Evolutionary conservation across 306 rosid genomes (phyloP).

Genomic region (Parietaria judaica): DNA sequence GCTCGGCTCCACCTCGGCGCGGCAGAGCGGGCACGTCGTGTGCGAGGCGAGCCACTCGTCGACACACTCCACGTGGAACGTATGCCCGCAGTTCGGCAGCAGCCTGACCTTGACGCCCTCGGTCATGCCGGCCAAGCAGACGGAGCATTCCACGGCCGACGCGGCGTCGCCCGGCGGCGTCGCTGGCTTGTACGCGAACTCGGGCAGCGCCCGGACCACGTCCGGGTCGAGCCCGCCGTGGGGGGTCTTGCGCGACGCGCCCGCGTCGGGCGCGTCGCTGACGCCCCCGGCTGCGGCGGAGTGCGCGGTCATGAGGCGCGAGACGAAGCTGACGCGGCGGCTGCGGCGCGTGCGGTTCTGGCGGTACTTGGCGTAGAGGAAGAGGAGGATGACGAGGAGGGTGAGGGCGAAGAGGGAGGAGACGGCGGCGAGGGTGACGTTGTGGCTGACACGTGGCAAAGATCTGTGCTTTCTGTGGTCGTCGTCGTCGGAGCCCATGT

Average conservation of each 20-base stretch:
- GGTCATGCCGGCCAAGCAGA: neutral
- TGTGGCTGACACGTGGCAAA: neutral
- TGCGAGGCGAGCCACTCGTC: slow-evolving; percentile 8
- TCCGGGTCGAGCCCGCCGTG: neutral
- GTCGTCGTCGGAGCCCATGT: slow-evolving; percentile 4
- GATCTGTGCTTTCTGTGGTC: neutral
- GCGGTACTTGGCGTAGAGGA: slow-evolving; percentile 8
- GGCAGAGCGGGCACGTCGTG: slow-evolving; percentile 11
- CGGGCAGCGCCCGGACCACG: neutral
- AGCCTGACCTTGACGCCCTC: slow-evolving; percentile 4
- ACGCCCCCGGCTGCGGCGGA: neutral
- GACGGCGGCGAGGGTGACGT: slow-evolving; percentile 1
- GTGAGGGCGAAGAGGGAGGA: slow-evolving; percentile 10
- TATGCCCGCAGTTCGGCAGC: slow-evolving; percentile 8
- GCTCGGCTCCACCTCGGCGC: slow-evolving; percentile 6
- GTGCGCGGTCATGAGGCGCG: neutral
- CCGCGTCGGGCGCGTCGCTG: no score
- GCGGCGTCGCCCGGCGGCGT: neutral
- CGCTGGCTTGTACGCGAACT: neutral
- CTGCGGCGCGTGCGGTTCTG: slow-evolving; percentile 3
- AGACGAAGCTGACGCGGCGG: neutral
- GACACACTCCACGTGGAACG: slow-evolving; percentile 10
- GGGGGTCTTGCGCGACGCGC: neutral
- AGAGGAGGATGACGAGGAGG: slow-evolving; percentile 11
- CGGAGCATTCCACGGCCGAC: slow-evolving; percentile 2